Base-by-base conservation (phyloP, 352 stramenopile species). In the Phytophthora rubi region DNA sequence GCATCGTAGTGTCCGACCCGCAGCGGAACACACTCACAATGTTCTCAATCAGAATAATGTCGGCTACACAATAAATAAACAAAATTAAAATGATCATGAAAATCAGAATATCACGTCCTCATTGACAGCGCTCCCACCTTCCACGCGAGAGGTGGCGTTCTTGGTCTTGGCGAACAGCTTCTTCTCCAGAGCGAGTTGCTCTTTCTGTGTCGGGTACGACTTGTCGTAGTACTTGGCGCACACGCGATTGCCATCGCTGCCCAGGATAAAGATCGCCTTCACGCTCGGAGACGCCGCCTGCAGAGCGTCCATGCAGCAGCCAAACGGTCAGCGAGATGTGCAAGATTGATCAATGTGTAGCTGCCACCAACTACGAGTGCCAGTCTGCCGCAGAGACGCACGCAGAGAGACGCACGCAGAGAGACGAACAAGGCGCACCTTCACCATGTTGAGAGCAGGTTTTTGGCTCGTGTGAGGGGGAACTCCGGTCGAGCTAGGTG, bases 171-270 rank as follows among this genome's bases (percentile, higher is more conserved):
- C 69, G 77, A 88, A 95, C 42, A 97, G 79, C 77, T 96, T 97
- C 71, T 95, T 95, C 80, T 97, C 91, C 45, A 97, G 86, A 48
- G 79, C 83, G 37, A 93, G 75, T 67, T 97, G 90, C 47, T 95
- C 89, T 76, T 94, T 97, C 48, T 88, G 72, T 21, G 88, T 86
- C 64, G 86, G 86, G 71, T 95, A 95, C 70, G 86, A 90, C 75
- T 93, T 92, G 75, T 97, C 89, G 61, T 97, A 97, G 82, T 97
- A 97, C 84, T 97, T 97, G 75, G 91, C 89, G 57, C 90, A 95
- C 66, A 97, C 82, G 61, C 91, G 89, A 62, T 90, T 95, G 61
- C 91, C 91, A 58, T 97, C 91, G 63, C 79, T 94, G 76, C 94
- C 89, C 60, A 97, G 68, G 33, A 97, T 79, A 70, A 95, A 95